phyloP scores from a whole-genome alignment of 768 basidiomycete species.

The Gymnopilus junonius region DNA sequence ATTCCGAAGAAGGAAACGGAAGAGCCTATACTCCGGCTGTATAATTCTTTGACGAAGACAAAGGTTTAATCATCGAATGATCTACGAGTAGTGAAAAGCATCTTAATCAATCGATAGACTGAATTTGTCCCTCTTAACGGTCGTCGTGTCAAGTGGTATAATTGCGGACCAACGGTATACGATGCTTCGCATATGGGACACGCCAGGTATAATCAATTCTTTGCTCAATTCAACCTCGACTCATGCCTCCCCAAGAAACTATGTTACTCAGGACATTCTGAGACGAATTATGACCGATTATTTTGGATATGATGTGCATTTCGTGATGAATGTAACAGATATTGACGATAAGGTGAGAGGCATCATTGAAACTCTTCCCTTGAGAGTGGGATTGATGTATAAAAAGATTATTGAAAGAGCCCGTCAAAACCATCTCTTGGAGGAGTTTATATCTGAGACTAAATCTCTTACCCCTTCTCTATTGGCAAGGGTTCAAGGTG shows the following conservation, averaged over 20 bases:
- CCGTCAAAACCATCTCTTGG: conserved; percentile 75
- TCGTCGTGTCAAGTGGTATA: conserved; percentile 94
- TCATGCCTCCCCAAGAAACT: conserved; percentile 66
- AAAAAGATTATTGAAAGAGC: conserved; percentile 90
- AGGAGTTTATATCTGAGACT: conserved; percentile 61
- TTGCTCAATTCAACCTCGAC: not conserved
- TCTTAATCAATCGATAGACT: conserved; percentile 49
- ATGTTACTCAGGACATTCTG: conserved; percentile 93
- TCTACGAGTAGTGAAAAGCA: conserved; percentile 15
- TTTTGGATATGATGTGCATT: conserved; percentile 97
- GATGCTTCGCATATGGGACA: conserved; percentile 99
- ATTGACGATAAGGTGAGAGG: conserved; percentile 93
- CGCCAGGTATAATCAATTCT: conserved; percentile 66
- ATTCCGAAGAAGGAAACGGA: conserved; percentile 42
- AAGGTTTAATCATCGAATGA: conserved; percentile 60
- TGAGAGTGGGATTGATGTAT: not conserved
- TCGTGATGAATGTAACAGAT: conserved; percentile 99
- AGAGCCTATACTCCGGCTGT: conserved; percentile 79
- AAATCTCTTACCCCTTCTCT: conserved; percentile 59
- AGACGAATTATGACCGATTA: conserved; percentile 92
- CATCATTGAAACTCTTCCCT: conserved; percentile 18
- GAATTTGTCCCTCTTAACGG: conserved; percentile 76
- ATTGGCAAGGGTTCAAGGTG: conserved; percentile 55
- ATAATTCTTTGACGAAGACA: conserved; percentile 89
- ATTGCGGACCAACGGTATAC: conserved; percentile 98